Conservation (phyloP, 108 stramenopile genomes). For the Parietichytrium sp. region DNA sequence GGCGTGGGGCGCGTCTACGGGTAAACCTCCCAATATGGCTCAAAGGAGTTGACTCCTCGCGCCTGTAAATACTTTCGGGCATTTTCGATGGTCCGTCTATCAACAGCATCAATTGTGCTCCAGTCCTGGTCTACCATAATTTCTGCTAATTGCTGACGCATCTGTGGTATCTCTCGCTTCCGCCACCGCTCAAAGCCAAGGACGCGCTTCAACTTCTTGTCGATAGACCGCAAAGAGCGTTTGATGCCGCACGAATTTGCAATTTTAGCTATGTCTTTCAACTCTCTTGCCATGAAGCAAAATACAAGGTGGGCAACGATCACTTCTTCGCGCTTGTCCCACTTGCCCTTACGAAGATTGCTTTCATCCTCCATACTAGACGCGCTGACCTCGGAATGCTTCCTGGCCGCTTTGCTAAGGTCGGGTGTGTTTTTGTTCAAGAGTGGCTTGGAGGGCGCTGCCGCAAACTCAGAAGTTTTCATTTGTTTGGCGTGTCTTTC, state of each 20-base stretch:
- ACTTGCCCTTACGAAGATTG: slow-evolving; percentile 29
- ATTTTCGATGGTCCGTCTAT: background rate
- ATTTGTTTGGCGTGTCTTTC: too few species aligned
- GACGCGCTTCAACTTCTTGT: slow-evolving; percentile 23
- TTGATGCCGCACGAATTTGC: background rate
- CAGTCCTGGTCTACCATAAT: background rate
- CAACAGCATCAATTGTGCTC: background rate
- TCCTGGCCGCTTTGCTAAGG: too few species aligned
- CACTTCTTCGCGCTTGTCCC: background rate
- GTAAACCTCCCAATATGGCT: too few species aligned
- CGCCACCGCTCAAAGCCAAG: slow-evolving; percentile 17
- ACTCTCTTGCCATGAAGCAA: slow-evolving; percentile 22
- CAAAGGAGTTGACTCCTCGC: background rate
- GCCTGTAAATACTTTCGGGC: background rate
- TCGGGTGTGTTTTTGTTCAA: too few species aligned
- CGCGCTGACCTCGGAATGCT: too few species aligned
- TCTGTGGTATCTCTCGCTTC: background rate
- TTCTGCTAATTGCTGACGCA: background rate
- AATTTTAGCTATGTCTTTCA: background rate
- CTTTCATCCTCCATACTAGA: too few species aligned
- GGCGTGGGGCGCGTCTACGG: too few species aligned
- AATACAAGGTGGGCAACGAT: background rate
- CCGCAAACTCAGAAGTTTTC: too few species aligned
- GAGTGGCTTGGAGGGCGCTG: too few species aligned
- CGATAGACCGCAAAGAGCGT: background rate